These are phyloP conservation scores for Lactuca sativa DNA, from an alignment of 129 eudicot species.

Conservation along the genomic window DNA sequence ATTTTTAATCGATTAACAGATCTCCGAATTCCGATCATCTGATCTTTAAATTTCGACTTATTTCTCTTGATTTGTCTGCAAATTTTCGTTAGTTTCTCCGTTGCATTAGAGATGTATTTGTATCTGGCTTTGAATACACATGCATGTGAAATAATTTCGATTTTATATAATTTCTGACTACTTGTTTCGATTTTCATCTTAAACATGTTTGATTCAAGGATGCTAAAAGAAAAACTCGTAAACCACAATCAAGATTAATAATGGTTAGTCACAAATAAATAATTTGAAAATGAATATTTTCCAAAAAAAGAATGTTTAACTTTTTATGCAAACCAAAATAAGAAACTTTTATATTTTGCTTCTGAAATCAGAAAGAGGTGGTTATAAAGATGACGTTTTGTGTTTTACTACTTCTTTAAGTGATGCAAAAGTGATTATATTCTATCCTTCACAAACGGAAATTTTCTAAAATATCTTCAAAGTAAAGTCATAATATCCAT, in stretches of 20 bases:
- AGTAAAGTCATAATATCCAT: neutral
- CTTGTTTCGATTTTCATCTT: neutral
- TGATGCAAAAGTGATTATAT: neutral
- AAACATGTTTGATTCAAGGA: neutral
- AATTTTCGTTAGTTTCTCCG: neutral
- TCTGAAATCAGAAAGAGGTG: neutral
- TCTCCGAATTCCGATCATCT: neutral
- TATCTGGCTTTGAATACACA: neutral
- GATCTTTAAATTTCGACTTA: constrained; percentile 7
- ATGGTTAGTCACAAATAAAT: neutral
- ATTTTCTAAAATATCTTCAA: neutral
- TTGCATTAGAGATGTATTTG: neutral
- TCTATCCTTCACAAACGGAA: neutral
- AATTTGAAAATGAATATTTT: no score
- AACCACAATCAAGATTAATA: neutral
- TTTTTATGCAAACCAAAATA: neutral
- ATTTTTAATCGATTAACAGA: constrained; percentile 6
- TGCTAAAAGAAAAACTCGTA: neutral
- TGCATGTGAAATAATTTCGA: neutral
- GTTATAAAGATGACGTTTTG: neutral
- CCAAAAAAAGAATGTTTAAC: neutral
- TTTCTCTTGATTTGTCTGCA: neutral
- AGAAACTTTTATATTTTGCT: neutral
- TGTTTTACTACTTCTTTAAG: neutral
- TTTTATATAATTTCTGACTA: neutral